Conservation (phyloP, 371 early-diverging fungal species). For the Haplosporangium sp. region DNA sequence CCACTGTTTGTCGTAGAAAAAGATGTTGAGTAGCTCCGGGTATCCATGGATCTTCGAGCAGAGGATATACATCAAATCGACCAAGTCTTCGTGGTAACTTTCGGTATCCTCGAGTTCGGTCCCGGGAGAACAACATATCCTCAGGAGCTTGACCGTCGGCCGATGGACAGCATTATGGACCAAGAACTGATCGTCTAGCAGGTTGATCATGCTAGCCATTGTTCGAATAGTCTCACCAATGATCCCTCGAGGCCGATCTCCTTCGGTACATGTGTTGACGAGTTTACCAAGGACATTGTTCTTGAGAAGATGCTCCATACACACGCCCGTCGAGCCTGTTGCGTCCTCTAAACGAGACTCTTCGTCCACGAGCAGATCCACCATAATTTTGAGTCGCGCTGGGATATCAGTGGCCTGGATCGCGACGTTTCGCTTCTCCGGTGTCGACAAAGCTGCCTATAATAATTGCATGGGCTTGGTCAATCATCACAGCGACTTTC, state of each 20-base stretch:
- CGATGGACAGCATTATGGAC: conserved; percentile 91
- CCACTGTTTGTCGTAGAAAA: conserved; percentile 86
- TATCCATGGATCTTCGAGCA: conserved; percentile 91
- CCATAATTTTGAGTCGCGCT: conserved; percentile 78
- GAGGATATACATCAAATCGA: conserved; percentile 88
- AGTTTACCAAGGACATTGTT: conserved; percentile 82
- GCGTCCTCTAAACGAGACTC: conserved; percentile 75
- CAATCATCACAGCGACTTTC: too few relatives aligned
- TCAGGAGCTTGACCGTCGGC: conserved; percentile 81
- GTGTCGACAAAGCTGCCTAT: conserved; percentile 68
- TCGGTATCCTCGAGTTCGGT: conserved; percentile 65
- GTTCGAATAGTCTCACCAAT: conserved; percentile 84
- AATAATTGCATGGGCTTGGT: conserved; percentile 8
- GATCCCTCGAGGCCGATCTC: conserved; percentile 85
- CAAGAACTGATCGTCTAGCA: conserved; percentile 87
- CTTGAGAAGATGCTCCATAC: conserved; percentile 92
- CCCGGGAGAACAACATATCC: conserved; percentile 66
- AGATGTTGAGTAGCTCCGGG: conserved; percentile 87
- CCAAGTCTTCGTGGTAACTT: conserved; percentile 81
- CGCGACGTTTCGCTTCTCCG: conserved; percentile 63
- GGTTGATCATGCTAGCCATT: conserved; percentile 81
- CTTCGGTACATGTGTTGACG: conserved; percentile 75
- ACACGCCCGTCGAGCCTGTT: conserved; percentile 80
- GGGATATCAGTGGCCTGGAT: conserved; percentile 87
- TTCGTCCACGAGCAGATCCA: conserved; percentile 91